These are phyloP conservation scores for Geotrichum histeridarum DNA, from an alignment of 1,139 yeast species.

Conservation along the genomic window DNA sequence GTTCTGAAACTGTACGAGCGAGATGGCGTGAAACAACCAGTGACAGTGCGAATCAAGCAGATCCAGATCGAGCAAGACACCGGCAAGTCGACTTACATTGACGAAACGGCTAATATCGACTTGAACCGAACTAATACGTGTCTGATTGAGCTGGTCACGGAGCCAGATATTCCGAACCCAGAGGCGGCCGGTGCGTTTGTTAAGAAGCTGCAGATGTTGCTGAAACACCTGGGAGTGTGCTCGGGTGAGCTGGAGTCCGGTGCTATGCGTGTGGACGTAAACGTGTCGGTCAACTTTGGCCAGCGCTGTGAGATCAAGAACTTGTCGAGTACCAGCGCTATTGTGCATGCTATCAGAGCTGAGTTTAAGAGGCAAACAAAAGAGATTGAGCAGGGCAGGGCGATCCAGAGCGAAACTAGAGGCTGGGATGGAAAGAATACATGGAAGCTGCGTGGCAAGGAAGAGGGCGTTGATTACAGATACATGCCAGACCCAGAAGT, in stretches of 20 bases:
- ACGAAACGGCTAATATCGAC: constrained; percentile 49
- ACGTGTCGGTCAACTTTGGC: constrained; percentile 59
- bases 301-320: constrained; percentile 85
- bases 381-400: constrained; percentile 37
- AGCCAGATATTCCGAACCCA: constrained; percentile 72
- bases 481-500: constrained; percentile 94
- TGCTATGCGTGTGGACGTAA: constrained; percentile 92
- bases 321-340: constrained; percentile 77
- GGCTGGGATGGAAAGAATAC: constrained; percentile 84
- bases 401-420: constrained; percentile 65
- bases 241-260: constrained; percentile 92
- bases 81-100: constrained; percentile 67
- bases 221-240: constrained; percentile 65
- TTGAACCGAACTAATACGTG: constrained; percentile 83
- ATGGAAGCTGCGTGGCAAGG: constrained; percentile 64
- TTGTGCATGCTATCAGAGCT: constrained; percentile 65
- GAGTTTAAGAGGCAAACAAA: constrained; percentile 69
- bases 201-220: constrained; percentile 68
- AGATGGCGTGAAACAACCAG: constrained; percentile 47
- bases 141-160: constrained; percentile 82
- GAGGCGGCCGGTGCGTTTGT: constrained; percentile 73
- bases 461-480: constrained; percentile 77
- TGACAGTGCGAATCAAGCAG: constrained; percentile 51
- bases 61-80: constrained; percentile 93
- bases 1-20: constrained; percentile 44